A percentile compares a stretch with the other conserved stretches of the same genome.
Evolutionary conservation across 345 rosid genomes (phyloP).

Genomic region (Geranium brycei): DNA sequence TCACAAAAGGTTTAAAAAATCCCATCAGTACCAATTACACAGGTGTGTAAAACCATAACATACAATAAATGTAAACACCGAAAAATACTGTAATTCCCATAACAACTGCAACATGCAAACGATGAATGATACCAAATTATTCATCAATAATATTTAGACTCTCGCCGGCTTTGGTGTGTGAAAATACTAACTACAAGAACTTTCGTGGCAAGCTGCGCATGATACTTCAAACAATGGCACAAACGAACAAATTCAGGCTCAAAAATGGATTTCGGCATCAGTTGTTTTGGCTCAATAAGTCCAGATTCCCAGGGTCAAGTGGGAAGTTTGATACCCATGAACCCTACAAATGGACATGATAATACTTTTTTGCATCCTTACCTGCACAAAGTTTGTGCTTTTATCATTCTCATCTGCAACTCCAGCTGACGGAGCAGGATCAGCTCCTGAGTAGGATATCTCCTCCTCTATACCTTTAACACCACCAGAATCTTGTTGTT

Average conservation of each 20-base stretch:
- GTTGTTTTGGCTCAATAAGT: too few relatives aligned
- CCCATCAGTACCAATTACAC: not conserved
- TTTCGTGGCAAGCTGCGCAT: too few relatives aligned
- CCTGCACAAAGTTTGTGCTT: conserved; percentile 36
- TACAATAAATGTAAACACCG: too few relatives aligned
- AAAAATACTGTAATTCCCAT: too few relatives aligned
- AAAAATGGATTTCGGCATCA: too few relatives aligned
- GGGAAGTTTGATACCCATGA: too few relatives aligned
- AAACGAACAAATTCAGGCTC: not conserved
- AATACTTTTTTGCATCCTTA: conserved; percentile 16
- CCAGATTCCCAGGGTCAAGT: too few relatives aligned
- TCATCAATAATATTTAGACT: too few relatives aligned
- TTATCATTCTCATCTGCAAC: conserved; percentile 48
- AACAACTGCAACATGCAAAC: too few relatives aligned
- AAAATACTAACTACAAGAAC: too few relatives aligned
- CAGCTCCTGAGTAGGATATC: conserved; percentile 22
- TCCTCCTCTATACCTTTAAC: conserved; percentile 24
- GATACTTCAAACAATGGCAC: not conserved
- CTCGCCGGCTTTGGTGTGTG: too few relatives aligned
- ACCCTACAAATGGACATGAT: not conserved
- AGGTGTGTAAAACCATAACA: not conserved
- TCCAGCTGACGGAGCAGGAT: conserved; percentile 27
- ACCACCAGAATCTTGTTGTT: conserved; percentile 22
- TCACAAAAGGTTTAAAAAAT: not conserved
- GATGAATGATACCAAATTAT: too few relatives aligned